Conservation (phyloP, 2,329 filamentous ascomycete genomes). For the Malbranchea cinnamomea region DNA sequence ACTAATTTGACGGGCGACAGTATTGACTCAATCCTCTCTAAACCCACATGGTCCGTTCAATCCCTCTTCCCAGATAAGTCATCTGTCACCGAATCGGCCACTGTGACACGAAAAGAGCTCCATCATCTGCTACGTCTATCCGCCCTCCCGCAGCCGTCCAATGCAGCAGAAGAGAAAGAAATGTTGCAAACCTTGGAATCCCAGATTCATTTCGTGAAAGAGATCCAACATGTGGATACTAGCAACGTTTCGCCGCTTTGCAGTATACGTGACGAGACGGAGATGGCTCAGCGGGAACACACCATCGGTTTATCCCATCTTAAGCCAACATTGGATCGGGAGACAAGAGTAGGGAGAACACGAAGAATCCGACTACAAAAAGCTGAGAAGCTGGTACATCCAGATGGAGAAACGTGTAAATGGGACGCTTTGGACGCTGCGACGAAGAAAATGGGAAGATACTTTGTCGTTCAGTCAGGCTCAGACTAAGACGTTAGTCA, state of each 20-base stretch:
- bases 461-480: conserved; percentile 55
- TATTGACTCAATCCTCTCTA: conserved; percentile 39
- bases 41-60: conserved; percentile 70
- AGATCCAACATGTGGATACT: conserved; percentile 69
- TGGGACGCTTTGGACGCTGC: conserved; percentile 61
- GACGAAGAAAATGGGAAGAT: conserved; percentile 51
- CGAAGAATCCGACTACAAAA: conserved; percentile 32
- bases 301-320: conserved; percentile 25
- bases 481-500: conserved; percentile 7
- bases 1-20: too few relatives aligned
- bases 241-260: conserved; percentile 55
- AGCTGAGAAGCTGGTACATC: conserved; percentile 15
- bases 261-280: conserved; percentile 60
- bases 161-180: conserved; percentile 44
- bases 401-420: conserved; percentile 33
- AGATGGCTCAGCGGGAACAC: conserved; percentile 23
- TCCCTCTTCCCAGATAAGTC: conserved; percentile 47
- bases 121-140: conserved; percentile 79
- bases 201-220: conserved; percentile 81
- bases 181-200: conserved; percentile 64
- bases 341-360: conserved; percentile 26
- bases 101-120: conserved; percentile 52
- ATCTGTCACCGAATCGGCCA: conserved; percentile 15
- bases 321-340: conserved; percentile 23
- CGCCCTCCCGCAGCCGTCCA: conserved; percentile 60